phyloP scores from a whole-genome alignment of 1,284 basidiomycete genomes.

The Xanthoconium separans region DNA sequence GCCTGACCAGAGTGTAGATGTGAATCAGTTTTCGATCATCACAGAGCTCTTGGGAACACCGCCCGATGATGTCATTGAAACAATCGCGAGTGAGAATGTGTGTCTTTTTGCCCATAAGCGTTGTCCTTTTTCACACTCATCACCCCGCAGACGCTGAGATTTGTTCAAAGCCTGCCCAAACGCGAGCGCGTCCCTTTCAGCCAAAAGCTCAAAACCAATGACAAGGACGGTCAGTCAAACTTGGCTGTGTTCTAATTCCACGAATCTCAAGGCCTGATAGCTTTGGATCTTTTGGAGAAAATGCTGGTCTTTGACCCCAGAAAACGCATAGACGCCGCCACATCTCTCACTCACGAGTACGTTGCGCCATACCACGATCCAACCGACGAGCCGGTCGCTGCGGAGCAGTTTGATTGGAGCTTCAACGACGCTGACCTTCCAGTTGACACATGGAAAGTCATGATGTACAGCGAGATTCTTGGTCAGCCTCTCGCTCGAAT shows the following conservation, averaged over 20 bases:
- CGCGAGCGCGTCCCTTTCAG: constrained; percentile 93
- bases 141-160: constrained; percentile 83
- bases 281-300: constrained; percentile 94
- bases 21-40: constrained; percentile 99
- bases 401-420: constrained; percentile 97
- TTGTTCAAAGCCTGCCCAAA: constrained; percentile 97
- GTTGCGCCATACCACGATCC: constrained; percentile 98
- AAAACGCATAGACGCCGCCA: constrained; percentile 92
- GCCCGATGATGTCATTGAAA: constrained; percentile 99
- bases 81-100: constrained; percentile 97
- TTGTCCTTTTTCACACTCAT: constrained; percentile 15
- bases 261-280: constrained; percentile 40
- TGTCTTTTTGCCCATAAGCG: constrained; percentile 25
- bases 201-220: constrained; percentile 89
- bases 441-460: constrained; percentile 99
- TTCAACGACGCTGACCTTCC: constrained; percentile 99
- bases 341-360: constrained; percentile 92
- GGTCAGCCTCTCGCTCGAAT: constrained; percentile 49
- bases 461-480: constrained; percentile 97
- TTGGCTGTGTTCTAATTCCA: background rate
- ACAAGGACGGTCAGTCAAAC: constrained; percentile 69
- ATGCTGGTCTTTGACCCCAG: constrained; percentile 99
- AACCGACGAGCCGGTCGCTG: constrained; percentile 93
- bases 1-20: constrained; percentile 59
- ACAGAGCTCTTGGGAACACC: constrained; percentile 97